phyloP scores from a whole-genome alignment of 495 filamentous ascomycete species.

The Penicillium daleae region DNA sequence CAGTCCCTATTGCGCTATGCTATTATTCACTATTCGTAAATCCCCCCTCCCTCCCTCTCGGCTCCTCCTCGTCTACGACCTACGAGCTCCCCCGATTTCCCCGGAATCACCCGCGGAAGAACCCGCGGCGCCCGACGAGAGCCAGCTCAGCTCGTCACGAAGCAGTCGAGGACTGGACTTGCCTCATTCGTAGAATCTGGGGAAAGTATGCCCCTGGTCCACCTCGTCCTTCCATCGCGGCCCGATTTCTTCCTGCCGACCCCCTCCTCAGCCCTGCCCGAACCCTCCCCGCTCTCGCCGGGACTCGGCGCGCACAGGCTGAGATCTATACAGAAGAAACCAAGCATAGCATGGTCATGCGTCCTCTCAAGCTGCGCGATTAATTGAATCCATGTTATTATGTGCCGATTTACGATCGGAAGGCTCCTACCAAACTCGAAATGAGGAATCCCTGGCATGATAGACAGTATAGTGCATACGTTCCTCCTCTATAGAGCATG shows the following conservation, averaged over 20 bases:
- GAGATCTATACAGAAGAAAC: neutral
- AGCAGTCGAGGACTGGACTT: constrained; percentile 7
- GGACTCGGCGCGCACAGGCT: neutral
- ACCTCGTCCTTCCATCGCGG: neutral
- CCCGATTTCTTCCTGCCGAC: constrained; percentile 14
- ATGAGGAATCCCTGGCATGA: too few relatives aligned
- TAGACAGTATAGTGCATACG: too few relatives aligned
- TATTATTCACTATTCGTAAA: neutral
- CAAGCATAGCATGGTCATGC: neutral
- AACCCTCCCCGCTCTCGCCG: neutral
- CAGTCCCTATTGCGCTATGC: neutral
- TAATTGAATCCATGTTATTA: too few relatives aligned
- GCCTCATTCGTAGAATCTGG: constrained; percentile 15
- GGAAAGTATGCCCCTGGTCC: constrained; percentile 14
- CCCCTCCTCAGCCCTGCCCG: constrained; percentile 1
- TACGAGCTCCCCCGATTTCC: constrained; percentile 1
- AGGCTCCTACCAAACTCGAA: neutral
- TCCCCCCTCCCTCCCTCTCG: neutral
- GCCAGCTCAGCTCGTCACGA: neutral
- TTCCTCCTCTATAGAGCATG: too few relatives aligned
- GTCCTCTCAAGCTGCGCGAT: too few relatives aligned
- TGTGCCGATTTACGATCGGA: too few relatives aligned
- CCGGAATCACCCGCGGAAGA: constrained; percentile 14
- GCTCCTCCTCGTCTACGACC: neutral
- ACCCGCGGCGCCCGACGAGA: neutral